Conservation (phyloP, 2,329 filamentous ascomycete species). For the Ophiostoma ulmi region DNA sequence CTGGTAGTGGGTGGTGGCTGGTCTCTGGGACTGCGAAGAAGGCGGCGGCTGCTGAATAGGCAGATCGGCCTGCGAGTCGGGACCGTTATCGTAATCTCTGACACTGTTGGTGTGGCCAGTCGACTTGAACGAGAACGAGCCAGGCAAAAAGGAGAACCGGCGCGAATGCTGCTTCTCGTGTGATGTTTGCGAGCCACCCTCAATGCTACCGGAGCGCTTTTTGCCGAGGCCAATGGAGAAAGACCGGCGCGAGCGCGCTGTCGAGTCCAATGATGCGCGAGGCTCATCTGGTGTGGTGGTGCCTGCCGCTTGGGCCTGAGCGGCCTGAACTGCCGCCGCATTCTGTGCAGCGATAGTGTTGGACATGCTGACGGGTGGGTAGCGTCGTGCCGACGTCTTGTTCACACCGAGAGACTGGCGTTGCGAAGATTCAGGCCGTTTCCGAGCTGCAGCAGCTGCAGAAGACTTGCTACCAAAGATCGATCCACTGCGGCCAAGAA, state of each 20-base stretch:
- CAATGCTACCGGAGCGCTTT: slow-evolving; percentile 64
- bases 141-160: slow-evolving; percentile 66
- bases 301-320: slow-evolving; percentile 32
- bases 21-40: slow-evolving; percentile 23
- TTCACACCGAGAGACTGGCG: slow-evolving; percentile 32
- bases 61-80: slow-evolving; percentile 49
- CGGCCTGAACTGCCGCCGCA: slow-evolving; percentile 29
- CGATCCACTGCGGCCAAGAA: slow-evolving; percentile 78
- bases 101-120: slow-evolving; percentile 43
- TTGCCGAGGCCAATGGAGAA: slow-evolving; percentile 65
- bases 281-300: slow-evolving; percentile 33
- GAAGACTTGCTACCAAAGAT: slow-evolving; percentile 58
- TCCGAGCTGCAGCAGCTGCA: slow-evolving; percentile 35
- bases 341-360: slow-evolving; percentile 39
- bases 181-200: slow-evolving; percentile 49
- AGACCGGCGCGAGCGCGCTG: slow-evolving; percentile 55
- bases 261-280: slow-evolving; percentile 64
- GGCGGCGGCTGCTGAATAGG: slow-evolving; percentile 46
- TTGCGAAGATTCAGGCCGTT: slow-evolving; percentile 40
- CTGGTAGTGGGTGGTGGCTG: slow-evolving; percentile 31
- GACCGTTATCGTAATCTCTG: slow-evolving; percentile 47
- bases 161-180: slow-evolving; percentile 51
- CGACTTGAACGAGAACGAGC: slow-evolving; percentile 58
- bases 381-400: slow-evolving; percentile 53
- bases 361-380: slow-evolving; percentile 84